Evolutionary conservation across 2,329 filamentous ascomycete species (phyloP), one percentile per base, ranked within the genome.

Genomic region (Fusarium cicatricum): DNA sequence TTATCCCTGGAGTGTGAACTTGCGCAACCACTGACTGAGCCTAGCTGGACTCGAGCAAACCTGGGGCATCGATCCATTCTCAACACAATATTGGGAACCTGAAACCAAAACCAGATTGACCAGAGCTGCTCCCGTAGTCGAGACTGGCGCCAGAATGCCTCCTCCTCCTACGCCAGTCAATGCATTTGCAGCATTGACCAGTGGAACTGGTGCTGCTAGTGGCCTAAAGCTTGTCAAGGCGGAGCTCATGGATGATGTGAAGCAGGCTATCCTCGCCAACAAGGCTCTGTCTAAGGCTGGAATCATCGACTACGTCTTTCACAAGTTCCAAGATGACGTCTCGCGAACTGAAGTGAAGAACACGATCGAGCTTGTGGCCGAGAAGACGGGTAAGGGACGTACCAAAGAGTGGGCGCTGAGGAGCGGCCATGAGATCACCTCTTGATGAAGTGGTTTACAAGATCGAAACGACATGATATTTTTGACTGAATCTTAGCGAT

Each of bases 31-130:
- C 60, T 70, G 45, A 68, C 67, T 66, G 11, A 12, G 15, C 49
- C 9, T 59, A 83, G 81, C 80, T 48, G 70, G 72, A 52, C 76
- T 85, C 12, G 75, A 82, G 32, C 76, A 72, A 75, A 87, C 75
- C 41, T 72, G 73, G 41, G 71, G 75, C 8, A 94, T 99, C 61
- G 88, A 99, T 69, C 95, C 95, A 0, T 96, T 94, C 71, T 93
- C 91, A 0, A 86, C 85, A 0, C 74, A 79, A 1, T 98, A 98
- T 74, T 98, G 95, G 95, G 76, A 80, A 26, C 62, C 76, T 2
- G 77, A 78, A 52, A 69, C 68, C 15, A 76, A 74, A 58, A 62
- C 68, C 17, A 68, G 69, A 32, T 41, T 58, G 3, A 51, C 31
- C 14, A 64, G 63, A 38, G 31, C 39, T 11, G 17, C 37, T 6